phyloP scores from a whole-genome alignment of 1,284 basidiomycete genomes.

The Fistulinella staudtii region DNA sequence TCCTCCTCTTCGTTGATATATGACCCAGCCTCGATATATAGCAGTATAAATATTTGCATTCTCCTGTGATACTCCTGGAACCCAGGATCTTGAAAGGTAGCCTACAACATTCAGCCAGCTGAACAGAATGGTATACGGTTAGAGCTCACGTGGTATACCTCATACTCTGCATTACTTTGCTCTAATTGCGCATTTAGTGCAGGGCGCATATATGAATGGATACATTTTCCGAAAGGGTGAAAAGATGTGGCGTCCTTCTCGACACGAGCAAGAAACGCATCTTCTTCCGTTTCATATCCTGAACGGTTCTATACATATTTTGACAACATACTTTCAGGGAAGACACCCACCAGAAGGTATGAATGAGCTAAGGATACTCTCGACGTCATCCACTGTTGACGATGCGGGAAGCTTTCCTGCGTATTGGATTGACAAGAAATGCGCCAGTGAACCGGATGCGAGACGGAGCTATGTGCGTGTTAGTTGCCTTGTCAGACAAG shows the following conservation, averaged over 20 bases:
- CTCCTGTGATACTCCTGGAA: conserved; percentile 91
- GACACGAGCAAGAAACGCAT: conserved; percentile 63
- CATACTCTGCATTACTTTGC: conserved; percentile 65
- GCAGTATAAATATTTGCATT: conserved; percentile 92
- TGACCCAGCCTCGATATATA: conserved; percentile 94
- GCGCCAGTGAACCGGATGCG: conserved; percentile 81
- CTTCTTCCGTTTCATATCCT: conserved; percentile 68
- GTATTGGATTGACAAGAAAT: conserved; percentile 71
- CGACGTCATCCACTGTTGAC: conserved; percentile 86
- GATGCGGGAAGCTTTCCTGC: conserved; percentile 64
- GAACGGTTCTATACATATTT: conserved; percentile 3
- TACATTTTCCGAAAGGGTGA: conserved; percentile 71
- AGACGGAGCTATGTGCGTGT: conserved; percentile 62
- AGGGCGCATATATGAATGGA: conserved; percentile 71
- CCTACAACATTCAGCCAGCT: conserved; percentile 39
- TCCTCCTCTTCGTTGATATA: conserved; percentile 91
- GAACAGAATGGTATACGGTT: conserved; percentile 1
- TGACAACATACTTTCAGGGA: not conserved
- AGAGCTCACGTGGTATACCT: conserved; percentile 78
- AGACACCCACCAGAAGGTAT: conserved; percentile 63
- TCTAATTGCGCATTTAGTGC: conserved; percentile 32
- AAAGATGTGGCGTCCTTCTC: conserved; percentile 74
- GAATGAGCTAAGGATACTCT: conserved; percentile 72
- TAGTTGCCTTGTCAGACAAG: conserved; percentile 2
- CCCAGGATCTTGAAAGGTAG: conserved; percentile 83